Conservation (phyloP, 208 protist species). For the Crithidia expoeki region DNA sequence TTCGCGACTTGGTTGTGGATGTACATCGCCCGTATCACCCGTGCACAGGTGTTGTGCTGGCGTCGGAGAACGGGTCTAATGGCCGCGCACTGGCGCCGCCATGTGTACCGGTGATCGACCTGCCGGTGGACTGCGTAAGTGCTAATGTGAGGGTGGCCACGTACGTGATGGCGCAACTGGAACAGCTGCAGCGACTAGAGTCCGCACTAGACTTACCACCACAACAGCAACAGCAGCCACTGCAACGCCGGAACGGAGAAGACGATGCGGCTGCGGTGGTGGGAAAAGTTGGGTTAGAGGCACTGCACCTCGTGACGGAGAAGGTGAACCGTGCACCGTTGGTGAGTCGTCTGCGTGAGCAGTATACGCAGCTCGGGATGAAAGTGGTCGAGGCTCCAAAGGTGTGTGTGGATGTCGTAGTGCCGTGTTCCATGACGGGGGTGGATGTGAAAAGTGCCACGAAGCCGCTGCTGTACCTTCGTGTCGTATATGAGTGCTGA, state of each 20-base stretch:
- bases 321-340: neutral
- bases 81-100: constrained; percentile 31
- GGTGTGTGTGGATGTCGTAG: constrained; percentile 34
- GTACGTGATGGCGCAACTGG: constrained; percentile 14
- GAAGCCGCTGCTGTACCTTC: constrained; percentile 44
- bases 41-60: constrained; percentile 41
- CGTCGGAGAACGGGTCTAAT: constrained; percentile 39
- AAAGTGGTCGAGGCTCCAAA: constrained; percentile 17
- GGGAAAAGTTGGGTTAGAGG: constrained; percentile 9
- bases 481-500: constrained; percentile 20
- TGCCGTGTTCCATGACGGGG: constrained; percentile 45
- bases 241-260: neutral
- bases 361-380: constrained; percentile 11
- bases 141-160: constrained; percentile 46
- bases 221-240: neutral
- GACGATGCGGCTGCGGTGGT: neutral
- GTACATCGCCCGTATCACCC: constrained; percentile 58
- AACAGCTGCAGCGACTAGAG: constrained; percentile 16
- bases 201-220: neutral
- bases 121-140: constrained; percentile 47
- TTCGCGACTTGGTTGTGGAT: constrained; percentile 66
- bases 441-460: constrained; percentile 13
- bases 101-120: constrained; percentile 53
- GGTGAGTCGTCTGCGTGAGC: neutral
- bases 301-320: constrained; percentile 11